phyloP scores from a whole-genome alignment of 1,284 basidiomycete species.

The Thelephora terrestris region DNA sequence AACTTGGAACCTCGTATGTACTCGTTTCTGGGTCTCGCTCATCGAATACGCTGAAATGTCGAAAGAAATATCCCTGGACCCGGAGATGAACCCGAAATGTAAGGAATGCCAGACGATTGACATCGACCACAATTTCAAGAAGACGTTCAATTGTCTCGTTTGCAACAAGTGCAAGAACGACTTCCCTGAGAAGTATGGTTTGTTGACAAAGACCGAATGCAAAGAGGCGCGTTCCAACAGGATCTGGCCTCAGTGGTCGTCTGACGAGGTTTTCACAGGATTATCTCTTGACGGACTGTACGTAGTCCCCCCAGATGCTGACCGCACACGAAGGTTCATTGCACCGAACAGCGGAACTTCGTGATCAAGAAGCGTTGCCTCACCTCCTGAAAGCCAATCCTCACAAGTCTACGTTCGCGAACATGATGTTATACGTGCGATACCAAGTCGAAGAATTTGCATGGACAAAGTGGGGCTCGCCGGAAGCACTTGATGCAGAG shows the following conservation, averaged over 20 bases:
- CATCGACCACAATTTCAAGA: conserved; percentile 74
- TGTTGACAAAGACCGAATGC: conserved; percentile 98
- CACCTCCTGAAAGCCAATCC: conserved; percentile 96
- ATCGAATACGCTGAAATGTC: not conserved
- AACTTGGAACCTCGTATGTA: conserved; percentile 61
- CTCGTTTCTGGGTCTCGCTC: not conserved
- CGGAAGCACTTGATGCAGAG: conserved; percentile 85
- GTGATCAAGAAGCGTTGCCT: conserved; percentile 85
- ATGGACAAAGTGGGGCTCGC: conserved; percentile 95
- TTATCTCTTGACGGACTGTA: conserved; percentile 83
- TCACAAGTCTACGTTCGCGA: conserved; percentile 92
- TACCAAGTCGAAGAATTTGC: conserved; percentile 95
- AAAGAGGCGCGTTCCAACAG: conserved; percentile 60
- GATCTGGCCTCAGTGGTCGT: not conserved
- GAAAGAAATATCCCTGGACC: conserved; percentile 59
- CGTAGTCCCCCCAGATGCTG: conserved; percentile 17
- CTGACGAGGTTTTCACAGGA: conserved; percentile 39
- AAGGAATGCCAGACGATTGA: conserved; percentile 74
- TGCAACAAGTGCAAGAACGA: conserved; percentile 88
- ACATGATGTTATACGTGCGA: conserved; percentile 99
- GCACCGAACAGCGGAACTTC: conserved; percentile 64
- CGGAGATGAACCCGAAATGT: conserved; percentile 71
- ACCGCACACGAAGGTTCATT: not conserved
- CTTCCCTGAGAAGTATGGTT: conserved; percentile 84
- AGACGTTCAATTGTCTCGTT: conserved; percentile 75